A percentile compares a stretch with the other conserved stretches of the same genome.
phyloP scores from a whole-genome alignment of 1,284 basidiomycete species.

The Boletus semigastroideus region DNA sequence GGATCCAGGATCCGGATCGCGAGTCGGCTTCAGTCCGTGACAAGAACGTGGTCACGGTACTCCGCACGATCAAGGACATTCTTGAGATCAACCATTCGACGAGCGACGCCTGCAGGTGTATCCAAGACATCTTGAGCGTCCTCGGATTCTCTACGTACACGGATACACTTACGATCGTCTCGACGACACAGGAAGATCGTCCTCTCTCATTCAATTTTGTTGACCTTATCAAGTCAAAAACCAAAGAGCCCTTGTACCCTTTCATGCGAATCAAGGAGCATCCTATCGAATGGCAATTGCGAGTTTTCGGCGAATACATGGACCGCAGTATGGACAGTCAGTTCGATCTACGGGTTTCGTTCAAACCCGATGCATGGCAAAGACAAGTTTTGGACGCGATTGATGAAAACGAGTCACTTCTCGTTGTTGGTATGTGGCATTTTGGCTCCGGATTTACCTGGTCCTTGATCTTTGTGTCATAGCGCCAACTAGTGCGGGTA shows the following conservation, averaged over 20 bases:
- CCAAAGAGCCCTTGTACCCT: conserved; percentile 38
- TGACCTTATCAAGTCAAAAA: conserved; percentile 51
- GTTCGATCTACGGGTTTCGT: conserved; percentile 56
- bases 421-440: conserved; percentile 57
- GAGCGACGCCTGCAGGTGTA: conserved; percentile 35
- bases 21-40: conserved; percentile 43
- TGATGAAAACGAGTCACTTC: conserved; percentile 56
- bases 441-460: background rate
- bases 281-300: conserved; percentile 63
- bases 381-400: conserved; percentile 62
- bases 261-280: conserved; percentile 60
- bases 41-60: conserved; percentile 42
- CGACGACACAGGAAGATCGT: conserved; percentile 32
- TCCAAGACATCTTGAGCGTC: conserved; percentile 41
- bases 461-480: background rate
- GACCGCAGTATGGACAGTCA: conserved; percentile 66
- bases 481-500: conserved; percentile 71
- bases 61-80: conserved; percentile 48
- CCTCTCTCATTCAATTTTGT: conserved; percentile 53
- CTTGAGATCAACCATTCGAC: conserved; percentile 40
- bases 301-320: conserved; percentile 70
- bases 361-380: conserved; percentile 72
- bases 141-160: conserved; percentile 48
- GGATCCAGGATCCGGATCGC: conserved; percentile 47
- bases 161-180: conserved; percentile 22